Percentiles rank a stretch among this genome's conserved stretches.
These are phyloP conservation scores for Arabidopsis arenosa DNA, from an alignment of 345 rosid genomes.

Conservation along the genomic window DNA sequence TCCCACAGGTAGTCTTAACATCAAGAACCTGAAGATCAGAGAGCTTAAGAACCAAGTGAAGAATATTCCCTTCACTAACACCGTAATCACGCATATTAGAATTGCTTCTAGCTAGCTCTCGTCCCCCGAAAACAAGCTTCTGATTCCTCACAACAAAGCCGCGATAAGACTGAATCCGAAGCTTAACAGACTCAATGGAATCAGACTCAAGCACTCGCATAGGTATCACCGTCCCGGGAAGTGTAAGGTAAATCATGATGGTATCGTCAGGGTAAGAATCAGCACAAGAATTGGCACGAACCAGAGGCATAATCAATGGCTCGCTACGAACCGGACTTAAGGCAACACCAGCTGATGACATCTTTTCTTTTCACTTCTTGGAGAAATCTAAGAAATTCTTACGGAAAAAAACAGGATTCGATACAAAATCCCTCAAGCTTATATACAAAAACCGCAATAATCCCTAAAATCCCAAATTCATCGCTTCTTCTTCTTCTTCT, in stretches of 20 bases:
- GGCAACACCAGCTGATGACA: conserved; percentile 68
- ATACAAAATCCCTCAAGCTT: conserved; percentile 27
- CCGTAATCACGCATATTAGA: conserved; percentile 78
- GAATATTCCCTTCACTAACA: conserved; percentile 66
- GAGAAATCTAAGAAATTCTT: conserved; percentile 18
- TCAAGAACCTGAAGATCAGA: conserved; percentile 70
- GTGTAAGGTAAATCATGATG: conserved; percentile 53
- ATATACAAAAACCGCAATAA: conserved; percentile 32
- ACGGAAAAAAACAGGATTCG: conserved; percentile 4
- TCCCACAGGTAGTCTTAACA: conserved; percentile 62
- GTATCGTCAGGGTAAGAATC: conserved; percentile 50
- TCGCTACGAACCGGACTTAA: conserved; percentile 50
- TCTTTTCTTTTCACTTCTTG: conserved; percentile 34
- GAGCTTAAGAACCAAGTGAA: conserved; percentile 79
- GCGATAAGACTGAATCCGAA: conserved; percentile 64
- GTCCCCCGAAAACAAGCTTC: conserved; percentile 72
- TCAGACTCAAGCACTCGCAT: conserved; percentile 67
- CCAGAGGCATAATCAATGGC: conserved; percentile 41
- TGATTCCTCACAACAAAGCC: conserved; percentile 79
- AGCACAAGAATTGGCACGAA: conserved; percentile 37
- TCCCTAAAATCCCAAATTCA: conserved; percentile 39
- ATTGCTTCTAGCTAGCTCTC: conserved; percentile 67
- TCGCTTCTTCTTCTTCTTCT: conserved; percentile 22
- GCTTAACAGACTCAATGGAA: conserved; percentile 72
- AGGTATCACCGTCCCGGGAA: conserved; percentile 53